phyloP scores from a whole-genome alignment of 2,329 filamentous ascomycete genomes.

The Sporothrix brunneoviolacea region DNA sequence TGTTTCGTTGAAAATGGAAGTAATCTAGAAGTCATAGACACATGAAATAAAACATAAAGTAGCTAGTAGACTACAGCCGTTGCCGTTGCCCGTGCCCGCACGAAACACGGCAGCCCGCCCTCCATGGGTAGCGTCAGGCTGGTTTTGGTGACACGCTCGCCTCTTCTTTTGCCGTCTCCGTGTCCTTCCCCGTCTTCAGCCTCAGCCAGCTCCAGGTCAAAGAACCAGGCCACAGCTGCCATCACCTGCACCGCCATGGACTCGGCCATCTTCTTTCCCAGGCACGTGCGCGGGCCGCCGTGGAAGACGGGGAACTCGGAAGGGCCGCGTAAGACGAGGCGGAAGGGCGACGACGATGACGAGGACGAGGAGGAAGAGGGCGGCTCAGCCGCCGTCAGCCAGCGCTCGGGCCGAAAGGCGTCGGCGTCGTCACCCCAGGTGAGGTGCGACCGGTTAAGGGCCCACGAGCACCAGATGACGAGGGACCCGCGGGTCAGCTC shows the following conservation, averaged over 20 bases:
- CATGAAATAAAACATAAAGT: neutral
- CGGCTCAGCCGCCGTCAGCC: conserved; percentile 31
- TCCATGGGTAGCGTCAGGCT: conserved; percentile 60
- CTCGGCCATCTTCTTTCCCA: conserved; percentile 61
- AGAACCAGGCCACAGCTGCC: conserved; percentile 40
- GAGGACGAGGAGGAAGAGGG: neutral
- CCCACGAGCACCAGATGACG: conserved; percentile 58
- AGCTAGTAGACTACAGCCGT: no score
- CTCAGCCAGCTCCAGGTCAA: conserved; percentile 40
- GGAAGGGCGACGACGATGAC: conserved; percentile 16
- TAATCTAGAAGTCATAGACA: neutral
- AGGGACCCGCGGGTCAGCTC: conserved; percentile 47
- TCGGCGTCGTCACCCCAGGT: conserved; percentile 54
- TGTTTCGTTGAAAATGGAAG: no score
- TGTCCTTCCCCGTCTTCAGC: conserved; percentile 8
- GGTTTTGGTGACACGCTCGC: conserved; percentile 48
- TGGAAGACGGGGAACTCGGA: conserved; percentile 60
- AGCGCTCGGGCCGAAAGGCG: conserved; percentile 50
- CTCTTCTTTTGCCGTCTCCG: neutral
- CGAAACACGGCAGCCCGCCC: conserved; percentile 46
- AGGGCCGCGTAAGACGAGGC: conserved; percentile 38
- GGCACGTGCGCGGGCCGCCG: conserved; percentile 52
- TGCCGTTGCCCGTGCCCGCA: conserved; percentile 20
- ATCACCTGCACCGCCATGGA: conserved; percentile 51
- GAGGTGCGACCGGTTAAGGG: conserved; percentile 50